Base-by-base conservation (phyloP, 306 rosid genomes). In the Medicago ruthenica region DNA sequence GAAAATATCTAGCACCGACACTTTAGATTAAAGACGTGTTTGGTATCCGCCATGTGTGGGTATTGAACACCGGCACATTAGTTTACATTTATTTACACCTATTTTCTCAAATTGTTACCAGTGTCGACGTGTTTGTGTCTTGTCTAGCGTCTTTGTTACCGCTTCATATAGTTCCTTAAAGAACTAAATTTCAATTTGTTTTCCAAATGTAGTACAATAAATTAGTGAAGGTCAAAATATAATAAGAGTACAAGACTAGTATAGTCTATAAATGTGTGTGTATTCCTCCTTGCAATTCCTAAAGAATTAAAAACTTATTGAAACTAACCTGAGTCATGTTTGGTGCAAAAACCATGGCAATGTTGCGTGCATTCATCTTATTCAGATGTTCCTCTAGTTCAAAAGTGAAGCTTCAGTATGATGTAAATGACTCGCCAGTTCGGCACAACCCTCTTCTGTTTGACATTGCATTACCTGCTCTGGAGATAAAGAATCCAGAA, bases 341-440 rank as follows among this genome's bases (percentile, higher is more conserved):
- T 40, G 97, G 97, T 11, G 97, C 95, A 61, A 91, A 91, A 88
- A 89, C 92, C 92, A 89, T 85, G 31, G 95, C 95, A 4, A 91
- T 73, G 71, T 91, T 91, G 78, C 82, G 86, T 9, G 86, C 95
- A 40, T 91, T 89, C 95, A 89, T 91, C 81, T 88, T 91, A 85
- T 89, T 89, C 17, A 88, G 80, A 72, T 79, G 84, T 79, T 89
- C 97, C 27, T 82, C 77, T 73, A 91, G 59, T 89, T 88, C 72
- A 91, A 76, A 73, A 91, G 85, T 71, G 92, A 74, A 68, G 85
- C 86, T 85, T 89, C 97, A 1, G 89, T 86, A 7, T 77, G 83
- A 74, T 89, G 90, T 20, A 89, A 87, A 67, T 53, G 79, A 71
- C 81, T 79, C n/a, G 78, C 83, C 41, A 89, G 91, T 63, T 86